phyloP scores from a whole-genome alignment of 176 grass and related monocot species.

The Bolboschoenus planiculmis region DNA sequence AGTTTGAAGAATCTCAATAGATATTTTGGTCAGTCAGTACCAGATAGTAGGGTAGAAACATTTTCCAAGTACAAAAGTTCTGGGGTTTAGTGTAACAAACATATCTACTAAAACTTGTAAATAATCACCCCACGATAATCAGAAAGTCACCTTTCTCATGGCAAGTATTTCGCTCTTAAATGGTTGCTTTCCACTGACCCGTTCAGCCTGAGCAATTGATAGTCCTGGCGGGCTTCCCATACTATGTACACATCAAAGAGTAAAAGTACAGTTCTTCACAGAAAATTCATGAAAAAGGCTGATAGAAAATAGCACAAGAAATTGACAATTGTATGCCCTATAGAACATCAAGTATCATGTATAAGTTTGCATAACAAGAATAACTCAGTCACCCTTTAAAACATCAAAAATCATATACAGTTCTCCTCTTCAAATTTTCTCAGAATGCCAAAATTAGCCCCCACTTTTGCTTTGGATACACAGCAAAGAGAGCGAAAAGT shows the following conservation, averaged over 20 bases:
- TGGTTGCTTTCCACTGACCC: slow-evolving; percentile 72
- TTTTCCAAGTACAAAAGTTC: background rate
- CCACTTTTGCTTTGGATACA: background rate
- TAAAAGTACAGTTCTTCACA: background rate
- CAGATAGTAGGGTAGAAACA: slow-evolving; percentile 20
- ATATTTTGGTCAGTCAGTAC: background rate
- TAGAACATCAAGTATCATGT: background rate
- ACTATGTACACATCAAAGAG: slow-evolving; percentile 31
- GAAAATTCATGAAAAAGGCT: background rate
- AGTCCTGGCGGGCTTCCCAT: slow-evolving; percentile 68
- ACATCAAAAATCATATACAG: background rate
- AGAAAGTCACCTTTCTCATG: slow-evolving; percentile 61
- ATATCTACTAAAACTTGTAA: background rate
- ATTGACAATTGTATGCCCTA: background rate
- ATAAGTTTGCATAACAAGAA: background rate
- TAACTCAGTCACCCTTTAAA: background rate
- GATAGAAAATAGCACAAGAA: background rate
- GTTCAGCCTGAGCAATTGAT: slow-evolving; percentile 63
- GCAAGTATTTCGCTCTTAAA: slow-evolving; percentile 59
- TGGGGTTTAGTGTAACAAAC: background rate
- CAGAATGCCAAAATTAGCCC: background rate
- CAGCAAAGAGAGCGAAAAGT: background rate
- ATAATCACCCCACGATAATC: background rate
- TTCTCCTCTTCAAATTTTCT: background rate
- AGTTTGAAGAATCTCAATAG: too few species aligned